Evolutionary conservation across 352 stramenopile species (phyloP), one percentile per base, ranked within the genome.

Genomic region (Phytophthora syringae): DNA sequence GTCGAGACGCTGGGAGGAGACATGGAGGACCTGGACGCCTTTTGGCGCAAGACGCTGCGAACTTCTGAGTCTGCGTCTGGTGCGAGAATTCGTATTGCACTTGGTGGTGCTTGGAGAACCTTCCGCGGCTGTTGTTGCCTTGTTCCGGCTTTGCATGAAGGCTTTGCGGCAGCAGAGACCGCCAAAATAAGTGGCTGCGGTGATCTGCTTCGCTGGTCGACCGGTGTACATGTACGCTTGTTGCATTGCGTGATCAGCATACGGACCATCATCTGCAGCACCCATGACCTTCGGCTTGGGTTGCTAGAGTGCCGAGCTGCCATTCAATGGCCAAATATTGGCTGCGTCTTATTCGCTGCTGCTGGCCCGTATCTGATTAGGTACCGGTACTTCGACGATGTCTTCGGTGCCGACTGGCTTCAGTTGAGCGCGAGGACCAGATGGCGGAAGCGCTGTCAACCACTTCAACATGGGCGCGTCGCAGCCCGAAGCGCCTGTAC

Each of bases 11-110:
- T 67, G 13, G 73, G 84, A 37, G 60, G 37, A 24, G 71, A 86
- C 27, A 43, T 86, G n/a, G 72, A 77, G 5, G 76, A 90, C 48
- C 73, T 93, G 45, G 84, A 91, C 40, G 70, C 65, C 1, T 90
- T 93, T 62, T 93, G 1, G 72, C 70, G 1, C 62, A 82, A 16
- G 84, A 93, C 45, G 80, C 70, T 5, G 64, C 67, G 32, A 72
- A 79, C 36, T 84, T 83, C 48, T 91, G 64, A 78, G 36, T 40
- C 5, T 32, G 27, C 9, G 27, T 32, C 15, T 0, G 16, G 15
- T 52, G 48, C 48, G 39, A 12, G 9, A 53, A 42, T 69, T 64
- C 60, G 60, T 69, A 65, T 60, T 66, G 37, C 34, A 47, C 32
- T 51, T 25, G 55, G 16, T 40, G 36, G 2, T 50, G 45, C 25